Evolutionary conservation across 2,329 filamentous ascomycete genomes (phyloP), one percentile per base, ranked within the genome.

Genomic region (Calonectria hongkongensis): DNA sequence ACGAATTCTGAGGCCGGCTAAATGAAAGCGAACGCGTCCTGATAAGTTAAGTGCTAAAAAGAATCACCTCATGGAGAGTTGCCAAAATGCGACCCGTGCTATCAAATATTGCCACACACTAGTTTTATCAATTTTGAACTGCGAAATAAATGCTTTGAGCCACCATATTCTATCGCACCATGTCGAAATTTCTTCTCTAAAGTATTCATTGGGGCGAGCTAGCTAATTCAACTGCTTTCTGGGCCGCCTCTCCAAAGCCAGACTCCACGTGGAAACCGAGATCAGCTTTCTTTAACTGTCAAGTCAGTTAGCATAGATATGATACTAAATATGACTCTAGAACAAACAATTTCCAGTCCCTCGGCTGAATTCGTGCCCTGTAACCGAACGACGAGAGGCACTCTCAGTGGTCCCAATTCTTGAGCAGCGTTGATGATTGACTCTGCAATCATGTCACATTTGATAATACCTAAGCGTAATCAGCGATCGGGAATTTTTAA

Each of bases 361-460:
- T 82, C 76, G 2, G 84, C 82, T 0, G 83, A 83, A 68, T 88
- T 88, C 2, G 87, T 88, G 0, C 87, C 87, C 71, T 88, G 87
- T 1, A 88, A 76, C 10, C 87, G 81, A 15, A 87, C 85, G 0
- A 88, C 86, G 27, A 88, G 82, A 0, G 87, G 87, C 4, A 88
- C 80, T 2, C 77, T 77, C 30, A 87, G 80, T 3, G 79, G 78
- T 0, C 83, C 83, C 30, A 85, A 79, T 27, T 85, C 78, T 8
- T 74, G 76, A 4, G 83, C 84, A 1, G 87, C 87, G 0, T 81
- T 82, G 25, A 88, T 82, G 66, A 88, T 87, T 7, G 87, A 86
- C 75, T 87, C 84, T 8, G 87, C 87, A 73, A 89, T 87, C 87
- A 88, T 88, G 71, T 88, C 86, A 36, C 87, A 88, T 43, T 84